Evolutionary conservation across 2,329 filamentous ascomycete genomes (phyloP), one percentile per base, ranked within the genome.

Genomic region (Metarhizium robertsii): DNA sequence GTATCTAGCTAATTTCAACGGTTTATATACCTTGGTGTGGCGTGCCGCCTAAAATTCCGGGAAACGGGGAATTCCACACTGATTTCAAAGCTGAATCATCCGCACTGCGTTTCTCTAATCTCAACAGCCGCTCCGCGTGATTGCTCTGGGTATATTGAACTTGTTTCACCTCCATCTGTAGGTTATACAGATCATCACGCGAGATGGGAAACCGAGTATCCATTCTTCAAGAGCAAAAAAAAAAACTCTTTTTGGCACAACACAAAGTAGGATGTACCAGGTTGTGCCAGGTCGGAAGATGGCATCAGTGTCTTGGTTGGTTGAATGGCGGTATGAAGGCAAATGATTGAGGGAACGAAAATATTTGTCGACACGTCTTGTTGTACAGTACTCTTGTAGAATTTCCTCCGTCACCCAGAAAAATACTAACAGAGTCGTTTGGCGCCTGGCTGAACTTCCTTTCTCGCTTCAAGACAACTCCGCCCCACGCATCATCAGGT

Each of bases 41-140:
- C 49, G 90, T 92, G 54, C 89, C 88, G 62, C 87, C 85, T 56
- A 95, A 71, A 43, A 91, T 84, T 61, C 86, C 86, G n/a, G 92
- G 91, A 67, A 96, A 96, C 16, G 92, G 92, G 55, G 92, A 95
- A 61, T 87, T 86, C 94, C 94, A 99, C 55, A 95, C 88, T 58
- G 88, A 95, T 71, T 92, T 95, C 58, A 87, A 72, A 36, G 81
- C 79, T 52, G 81, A 80, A 71, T 87, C 83, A 61, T 86, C 84
- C 38, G 83, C 83, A 65, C 86, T 83, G 50, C 83, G 82, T 64
- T 84, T 84, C 67, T 87, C 84, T 53, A 87, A 69, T 59, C 81
- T 75, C 58, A 79, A 70, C 54, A 87, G 68, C 66, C 84, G 75
- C 61, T 87, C 84, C 56, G 79, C 76, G 70, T 87, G 83, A 63